Evolutionary conservation across 139 green algal species (phyloP), one percentile per base, ranked within the genome.

Genomic region (Medakamo hakoo): DNA sequence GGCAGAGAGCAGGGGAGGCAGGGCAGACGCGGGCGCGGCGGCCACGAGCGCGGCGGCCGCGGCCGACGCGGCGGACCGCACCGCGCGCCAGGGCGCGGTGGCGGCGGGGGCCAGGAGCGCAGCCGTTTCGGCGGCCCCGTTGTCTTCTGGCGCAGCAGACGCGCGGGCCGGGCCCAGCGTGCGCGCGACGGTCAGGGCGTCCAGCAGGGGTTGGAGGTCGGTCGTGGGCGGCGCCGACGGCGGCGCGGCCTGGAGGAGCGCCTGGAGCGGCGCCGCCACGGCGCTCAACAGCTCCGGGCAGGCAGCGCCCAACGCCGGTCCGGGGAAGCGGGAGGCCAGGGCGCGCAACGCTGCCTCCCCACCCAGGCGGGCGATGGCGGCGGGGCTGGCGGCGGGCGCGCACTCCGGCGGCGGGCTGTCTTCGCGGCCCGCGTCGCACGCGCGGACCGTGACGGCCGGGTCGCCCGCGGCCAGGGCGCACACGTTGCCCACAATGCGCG

Each of bases 401-500:
- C n/a, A n/a, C n/a, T n/a, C n/a, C n/a, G n/a, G n/a, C n/a, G n/a
- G n/a, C n/a, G n/a, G n/a, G n/a, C n/a, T n/a, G n/a, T n/a, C n/a
- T n/a, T n/a, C n/a, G n/a, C n/a, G n/a, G n/a, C n/a, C n/a, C n/a
- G n/a, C n/a, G n/a, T n/a, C n/a, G 16, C 40, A 52, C 9, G 40
- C 40, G 40, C 9, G 27, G 76, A 80, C 64, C 78, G n/a, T n/a
- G n/a, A n/a, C 71, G 2, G 28, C 40, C 0, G 73, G 59, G 73
- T 92, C 86, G 4, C 71, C 74, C 61, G 79, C 87, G 0, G 81
- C 84, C 77, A 96, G 84, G 23, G 29, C 57, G 48, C 70, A 86
- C 1, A 96, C 48, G 68, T 98, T 97, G 58, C 71, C 79, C 4
- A 94, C 63, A 22, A 97, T 70, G 49, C 74, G 72, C 68, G 87